Percentiles rank a stretch among this genome's conserved stretches.
Evolutionary conservation across 495 filamentous ascomycete species (phyloP).

Genomic region (Aspergillus haitiensis): DNA sequence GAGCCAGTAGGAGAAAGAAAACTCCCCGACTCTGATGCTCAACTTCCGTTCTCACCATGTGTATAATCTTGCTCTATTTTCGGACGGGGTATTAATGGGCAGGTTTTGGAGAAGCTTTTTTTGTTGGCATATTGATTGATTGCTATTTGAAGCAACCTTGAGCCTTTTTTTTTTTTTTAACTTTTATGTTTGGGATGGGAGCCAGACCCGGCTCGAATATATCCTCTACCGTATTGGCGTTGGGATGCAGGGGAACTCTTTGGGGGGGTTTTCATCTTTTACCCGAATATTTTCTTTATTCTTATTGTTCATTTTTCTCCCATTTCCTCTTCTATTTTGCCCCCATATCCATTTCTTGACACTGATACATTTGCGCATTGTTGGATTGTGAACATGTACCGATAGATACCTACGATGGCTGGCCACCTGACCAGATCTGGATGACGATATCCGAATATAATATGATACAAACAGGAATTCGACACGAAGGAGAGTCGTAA

Average conservation of each 20-base stretch:
- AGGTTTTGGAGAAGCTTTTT: constrained; percentile 13
- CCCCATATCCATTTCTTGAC: background rate
- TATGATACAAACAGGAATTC: constrained; percentile 11
- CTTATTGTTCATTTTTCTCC: constrained; percentile 20
- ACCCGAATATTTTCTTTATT: constrained; percentile 21
- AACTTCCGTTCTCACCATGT: constrained; percentile 21
- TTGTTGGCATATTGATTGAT: constrained; percentile 15
- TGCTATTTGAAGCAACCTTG: constrained; percentile 7
- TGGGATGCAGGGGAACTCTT: constrained; percentile 29
- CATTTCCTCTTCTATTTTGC: constrained; percentile 25
- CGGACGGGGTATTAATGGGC: constrained; percentile 16
- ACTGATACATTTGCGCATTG: constrained; percentile 29
- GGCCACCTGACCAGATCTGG: constrained; percentile 15
- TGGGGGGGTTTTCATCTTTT: constrained; percentile 20
- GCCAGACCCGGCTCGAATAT: constrained; percentile 23
- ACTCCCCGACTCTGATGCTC: constrained; percentile 10
- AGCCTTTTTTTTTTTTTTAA: constrained; percentile 22
- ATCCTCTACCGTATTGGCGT: constrained; percentile 38
- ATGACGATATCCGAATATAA: constrained; percentile 16
- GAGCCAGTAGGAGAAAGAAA: constrained; percentile 3
- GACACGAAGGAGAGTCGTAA: too few species aligned
- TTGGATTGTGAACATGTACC: constrained; percentile 28
- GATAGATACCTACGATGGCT: constrained; percentile 18
- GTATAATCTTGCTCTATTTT: constrained; percentile 19
- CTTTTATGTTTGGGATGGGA: constrained; percentile 27